Evolutionary conservation across 768 basidiomycete species (phyloP).

Genomic region (Porpolomopsis calyptriformis): DNA sequence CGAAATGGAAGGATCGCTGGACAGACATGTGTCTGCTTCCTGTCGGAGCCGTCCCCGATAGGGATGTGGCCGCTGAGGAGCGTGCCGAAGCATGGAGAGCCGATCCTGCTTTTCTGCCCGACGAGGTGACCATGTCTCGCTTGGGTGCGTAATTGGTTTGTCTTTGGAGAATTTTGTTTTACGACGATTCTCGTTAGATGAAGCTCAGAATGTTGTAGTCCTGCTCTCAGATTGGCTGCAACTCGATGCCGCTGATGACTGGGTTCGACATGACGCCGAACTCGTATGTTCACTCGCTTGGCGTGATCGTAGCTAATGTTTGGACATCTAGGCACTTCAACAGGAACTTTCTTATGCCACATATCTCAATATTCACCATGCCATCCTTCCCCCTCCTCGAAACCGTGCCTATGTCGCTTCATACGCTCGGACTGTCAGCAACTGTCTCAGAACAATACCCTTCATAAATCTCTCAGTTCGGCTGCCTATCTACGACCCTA

Average conservation of each 20-base stretch:
- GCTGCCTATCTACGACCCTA: slow-evolving; percentile 72
- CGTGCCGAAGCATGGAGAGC: slow-evolving; percentile 82
- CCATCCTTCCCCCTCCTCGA: slow-evolving; percentile 81
- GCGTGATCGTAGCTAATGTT: slow-evolving; percentile 4
- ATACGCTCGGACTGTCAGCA: slow-evolving; percentile 84
- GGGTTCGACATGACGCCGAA: slow-evolving; percentile 92
- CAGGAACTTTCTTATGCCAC: slow-evolving; percentile 91
- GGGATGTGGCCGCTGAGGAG: slow-evolving; percentile 31
- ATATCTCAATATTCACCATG: slow-evolving; percentile 78
- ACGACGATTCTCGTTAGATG: slow-evolving; percentile 36
- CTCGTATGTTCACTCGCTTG: slow-evolving; percentile 50
- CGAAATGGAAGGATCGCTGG: slow-evolving; percentile 83
- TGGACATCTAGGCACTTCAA: slow-evolving; percentile 63
- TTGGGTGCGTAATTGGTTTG: slow-evolving; percentile 48
- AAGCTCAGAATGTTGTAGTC: slow-evolving; percentile 59
- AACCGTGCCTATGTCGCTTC: slow-evolving; percentile 79
- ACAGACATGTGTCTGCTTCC: slow-evolving; percentile 74
- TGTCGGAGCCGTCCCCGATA: slow-evolving; percentile 23
- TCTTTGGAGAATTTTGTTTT: background rate
- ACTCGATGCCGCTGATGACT: slow-evolving; percentile 84
- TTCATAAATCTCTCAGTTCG: slow-evolving; percentile 76
- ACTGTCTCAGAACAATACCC: slow-evolving; percentile 58
- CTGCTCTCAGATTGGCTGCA: slow-evolving; percentile 93
- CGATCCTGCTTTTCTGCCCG: slow-evolving; percentile 63
- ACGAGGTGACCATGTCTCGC: slow-evolving; percentile 83